Conservation (phyloP, 495 filamentous ascomycete genomes). For the Opeltia flavorubescens region DNA sequence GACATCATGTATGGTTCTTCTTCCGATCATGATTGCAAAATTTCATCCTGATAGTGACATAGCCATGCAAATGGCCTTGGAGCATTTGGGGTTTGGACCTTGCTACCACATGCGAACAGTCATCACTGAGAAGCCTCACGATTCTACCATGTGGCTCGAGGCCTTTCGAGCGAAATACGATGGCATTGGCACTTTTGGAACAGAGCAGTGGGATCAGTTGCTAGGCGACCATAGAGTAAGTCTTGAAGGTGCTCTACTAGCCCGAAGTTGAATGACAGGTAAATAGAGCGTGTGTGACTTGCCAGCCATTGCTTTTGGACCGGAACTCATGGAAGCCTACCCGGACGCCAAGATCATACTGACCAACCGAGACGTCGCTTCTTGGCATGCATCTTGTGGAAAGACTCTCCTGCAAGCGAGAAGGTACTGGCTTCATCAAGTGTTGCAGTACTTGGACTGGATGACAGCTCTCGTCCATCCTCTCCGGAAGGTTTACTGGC, state of each 20-base stretch:
- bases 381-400: conserved; percentile 9
- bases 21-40: background rate
- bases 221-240: conserved; percentile 45
- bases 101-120: conserved; percentile 50
- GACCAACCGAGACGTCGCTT: conserved; percentile 9
- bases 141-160: conserved; percentile 50
- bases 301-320: conserved; percentile 50
- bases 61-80: conserved; percentile 48
- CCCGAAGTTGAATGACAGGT: background rate
- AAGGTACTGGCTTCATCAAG: conserved; percentile 4
- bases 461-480: conserved; percentile 5
- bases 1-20: conserved; percentile 42
- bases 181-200: conserved; percentile 44
- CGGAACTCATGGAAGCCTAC: conserved; percentile 48
- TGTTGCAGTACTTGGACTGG: conserved; percentile 11
- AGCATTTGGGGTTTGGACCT: conserved; percentile 46
- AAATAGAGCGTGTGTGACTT: conserved; percentile 47
- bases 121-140: conserved; percentile 37
- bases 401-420: conserved; percentile 7
- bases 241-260: background rate
- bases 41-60: background rate
- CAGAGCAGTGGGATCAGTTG: conserved; percentile 53
- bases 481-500: conserved; percentile 6
- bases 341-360: conserved; percentile 14
- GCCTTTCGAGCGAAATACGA: conserved; percentile 51